A percentile compares a stretch with the other conserved stretches of the same genome.
Conservation (phyloP, 306 rosid species). For the Nissolia schottii region DNA sequence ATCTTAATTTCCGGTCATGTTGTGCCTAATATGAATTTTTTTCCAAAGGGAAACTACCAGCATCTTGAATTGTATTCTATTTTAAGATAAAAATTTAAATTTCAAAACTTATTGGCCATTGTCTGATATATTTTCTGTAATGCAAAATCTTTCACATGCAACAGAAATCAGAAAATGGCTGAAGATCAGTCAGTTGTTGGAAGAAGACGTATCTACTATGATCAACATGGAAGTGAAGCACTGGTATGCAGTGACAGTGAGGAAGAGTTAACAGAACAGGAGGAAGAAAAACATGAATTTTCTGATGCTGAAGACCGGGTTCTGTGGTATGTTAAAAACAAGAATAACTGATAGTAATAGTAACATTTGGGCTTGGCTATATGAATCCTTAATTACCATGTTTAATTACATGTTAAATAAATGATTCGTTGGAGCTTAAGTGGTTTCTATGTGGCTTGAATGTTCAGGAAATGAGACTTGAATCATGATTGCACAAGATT, state of each 20-base stretch:
- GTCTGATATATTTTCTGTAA: conserved; percentile 34
- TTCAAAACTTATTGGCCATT: conserved; percentile 1
- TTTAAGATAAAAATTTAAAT: background rate
- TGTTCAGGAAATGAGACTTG: conserved; percentile 15
- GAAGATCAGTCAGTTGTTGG: conserved; percentile 96
- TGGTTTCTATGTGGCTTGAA: background rate
- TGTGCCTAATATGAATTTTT: background rate
- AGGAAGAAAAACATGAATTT: conserved; percentile 81
- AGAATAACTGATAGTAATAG: background rate
- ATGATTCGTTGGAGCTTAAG: conserved; percentile 8
- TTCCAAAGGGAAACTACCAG: background rate
- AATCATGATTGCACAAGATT: background rate
- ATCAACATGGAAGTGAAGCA: conserved; percentile 85
- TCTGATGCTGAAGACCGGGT: conserved; percentile 74
- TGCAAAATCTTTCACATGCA: conserved; percentile 52
- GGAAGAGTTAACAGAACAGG: conserved; percentile 77
- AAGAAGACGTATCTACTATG: conserved; percentile 92
- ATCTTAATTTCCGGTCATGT: background rate
- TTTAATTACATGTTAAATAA: background rate
- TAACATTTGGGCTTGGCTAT: conserved; percentile 10
- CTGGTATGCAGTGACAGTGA: conserved; percentile 93
- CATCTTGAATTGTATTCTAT: background rate
- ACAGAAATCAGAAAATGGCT: conserved; percentile 99
- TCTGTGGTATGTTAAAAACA: conserved; percentile 50
- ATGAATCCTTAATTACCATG: conserved; percentile 12